These are phyloP conservation scores for Entonaema liquescens DNA, from an alignment of 495 filamentous ascomycete genomes.

Conservation along the genomic window DNA sequence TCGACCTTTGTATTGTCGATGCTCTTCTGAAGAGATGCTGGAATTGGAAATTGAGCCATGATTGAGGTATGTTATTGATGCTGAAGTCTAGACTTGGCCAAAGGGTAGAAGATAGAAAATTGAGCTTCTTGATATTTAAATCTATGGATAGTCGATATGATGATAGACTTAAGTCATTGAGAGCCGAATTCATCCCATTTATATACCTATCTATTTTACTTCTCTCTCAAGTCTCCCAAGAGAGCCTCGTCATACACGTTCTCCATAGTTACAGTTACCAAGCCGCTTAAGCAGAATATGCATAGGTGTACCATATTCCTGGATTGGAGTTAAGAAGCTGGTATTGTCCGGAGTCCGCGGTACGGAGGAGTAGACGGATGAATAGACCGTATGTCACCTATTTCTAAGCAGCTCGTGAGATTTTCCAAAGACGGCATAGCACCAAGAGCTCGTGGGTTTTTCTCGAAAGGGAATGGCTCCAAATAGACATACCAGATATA, in stretches of 20 bases:
- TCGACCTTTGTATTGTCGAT: conserved; percentile 32
- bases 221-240: no score
- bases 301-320: neutral
- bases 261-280: neutral
- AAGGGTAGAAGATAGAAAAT: neutral
- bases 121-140: conserved; percentile 5
- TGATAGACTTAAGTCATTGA: neutral
- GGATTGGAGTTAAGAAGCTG: neutral
- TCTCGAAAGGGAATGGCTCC: conserved; percentile 9
- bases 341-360: neutral
- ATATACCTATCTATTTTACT: neutral
- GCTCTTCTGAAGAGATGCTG: conserved; percentile 34
- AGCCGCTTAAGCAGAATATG: neutral
- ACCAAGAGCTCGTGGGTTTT: conserved; percentile 20
- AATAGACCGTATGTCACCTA: neutral
- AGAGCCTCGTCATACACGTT: neutral
- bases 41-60: conserved; percentile 27
- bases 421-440: conserved; percentile 23
- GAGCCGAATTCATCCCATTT: neutral
- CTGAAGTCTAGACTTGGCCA: neutral
- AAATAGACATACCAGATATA: neutral
- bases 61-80: neutral
- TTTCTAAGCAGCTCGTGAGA: conserved; percentile 23
- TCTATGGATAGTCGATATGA: conserved; percentile 1
- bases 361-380: neutral